A percentile compares a stretch with the other conserved stretches of the same genome.
Conservation (phyloP, 2,329 filamentous ascomycete genomes). For the Beauveria asiatica region DNA sequence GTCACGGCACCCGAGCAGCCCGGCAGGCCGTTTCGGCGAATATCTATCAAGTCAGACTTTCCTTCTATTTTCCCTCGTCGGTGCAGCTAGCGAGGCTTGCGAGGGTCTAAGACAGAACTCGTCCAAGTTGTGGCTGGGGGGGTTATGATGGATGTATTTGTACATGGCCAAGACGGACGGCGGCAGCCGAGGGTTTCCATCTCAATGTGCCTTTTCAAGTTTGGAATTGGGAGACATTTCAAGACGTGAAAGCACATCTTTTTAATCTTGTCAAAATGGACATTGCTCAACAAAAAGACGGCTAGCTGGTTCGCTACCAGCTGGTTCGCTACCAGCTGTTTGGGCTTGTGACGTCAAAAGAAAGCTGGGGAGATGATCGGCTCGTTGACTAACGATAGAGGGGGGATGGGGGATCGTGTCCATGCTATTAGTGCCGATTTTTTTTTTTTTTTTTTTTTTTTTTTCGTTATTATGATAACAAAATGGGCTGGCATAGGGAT, state of each 20-base stretch:
- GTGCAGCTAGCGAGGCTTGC: background rate
- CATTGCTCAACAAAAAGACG: too few relatives aligned
- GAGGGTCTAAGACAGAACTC: background rate
- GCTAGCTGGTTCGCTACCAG: too few relatives aligned
- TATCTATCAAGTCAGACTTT: background rate
- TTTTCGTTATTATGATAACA: background rate
- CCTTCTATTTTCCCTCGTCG: too few relatives aligned
- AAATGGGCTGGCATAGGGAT: background rate
- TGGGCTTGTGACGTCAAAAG: background rate
- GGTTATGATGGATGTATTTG: background rate
- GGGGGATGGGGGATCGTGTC: background rate
- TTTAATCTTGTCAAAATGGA: too few relatives aligned
- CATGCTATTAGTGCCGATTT: background rate
- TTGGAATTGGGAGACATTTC: too few relatives aligned
- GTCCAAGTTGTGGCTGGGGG: constrained; percentile 7
- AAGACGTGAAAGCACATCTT: too few relatives aligned
- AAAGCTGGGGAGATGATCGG: background rate
- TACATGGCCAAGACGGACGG: too few relatives aligned
- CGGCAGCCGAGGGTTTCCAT: too few relatives aligned
- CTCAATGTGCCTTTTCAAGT: background rate
- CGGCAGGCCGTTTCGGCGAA: background rate
- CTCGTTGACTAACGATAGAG: background rate
- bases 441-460: background rate
- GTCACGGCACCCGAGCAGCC: constrained; percentile 4
- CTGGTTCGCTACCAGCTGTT: too few relatives aligned